Evolutionary conservation across 2,329 filamentous ascomycete species (phyloP).

Genomic region (Zymoseptoria pseudotritici): DNA sequence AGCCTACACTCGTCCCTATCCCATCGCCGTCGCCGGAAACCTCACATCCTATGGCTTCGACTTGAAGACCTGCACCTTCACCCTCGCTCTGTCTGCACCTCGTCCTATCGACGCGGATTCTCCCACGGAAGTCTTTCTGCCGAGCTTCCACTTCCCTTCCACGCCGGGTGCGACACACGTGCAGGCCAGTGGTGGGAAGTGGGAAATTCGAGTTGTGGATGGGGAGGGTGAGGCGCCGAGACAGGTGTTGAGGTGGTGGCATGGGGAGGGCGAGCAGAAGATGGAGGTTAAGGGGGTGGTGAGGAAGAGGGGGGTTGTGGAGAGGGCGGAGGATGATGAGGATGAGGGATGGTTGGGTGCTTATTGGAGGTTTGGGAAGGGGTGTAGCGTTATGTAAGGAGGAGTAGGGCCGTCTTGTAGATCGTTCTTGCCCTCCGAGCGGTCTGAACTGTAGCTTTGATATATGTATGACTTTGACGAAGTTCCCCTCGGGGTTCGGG

Average conservation of each 20-base stretch:
- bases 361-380: constrained; percentile 37
- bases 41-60: constrained; percentile 73
- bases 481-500: too few relatives aligned
- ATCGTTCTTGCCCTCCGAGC: too few relatives aligned
- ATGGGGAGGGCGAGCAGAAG: constrained; percentile 73
- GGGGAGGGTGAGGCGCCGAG: constrained; percentile 53
- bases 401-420: too few relatives aligned
- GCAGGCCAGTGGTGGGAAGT: constrained; percentile 76
- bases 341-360: constrained; percentile 72
- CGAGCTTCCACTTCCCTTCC: constrained; percentile 85
- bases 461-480: too few relatives aligned
- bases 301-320: constrained; percentile 42
- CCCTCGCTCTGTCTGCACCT: constrained; percentile 58
- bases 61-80: constrained; percentile 69
- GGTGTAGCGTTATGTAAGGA: constrained; percentile 42
- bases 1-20: constrained; percentile 81
- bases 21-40: constrained; percentile 65
- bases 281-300: constrained; percentile 69
- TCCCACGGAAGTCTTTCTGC: constrained; percentile 78
- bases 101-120: constrained; percentile 48
- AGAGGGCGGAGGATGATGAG: constrained; percentile 36
- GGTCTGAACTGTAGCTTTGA: too few relatives aligned
- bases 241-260: constrained; percentile 87
- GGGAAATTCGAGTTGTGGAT: constrained; percentile 72
- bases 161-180: constrained; percentile 55